Base-by-base conservation (phyloP, 2,329 filamentous ascomycete species). In the Penicillium digitatum region DNA sequence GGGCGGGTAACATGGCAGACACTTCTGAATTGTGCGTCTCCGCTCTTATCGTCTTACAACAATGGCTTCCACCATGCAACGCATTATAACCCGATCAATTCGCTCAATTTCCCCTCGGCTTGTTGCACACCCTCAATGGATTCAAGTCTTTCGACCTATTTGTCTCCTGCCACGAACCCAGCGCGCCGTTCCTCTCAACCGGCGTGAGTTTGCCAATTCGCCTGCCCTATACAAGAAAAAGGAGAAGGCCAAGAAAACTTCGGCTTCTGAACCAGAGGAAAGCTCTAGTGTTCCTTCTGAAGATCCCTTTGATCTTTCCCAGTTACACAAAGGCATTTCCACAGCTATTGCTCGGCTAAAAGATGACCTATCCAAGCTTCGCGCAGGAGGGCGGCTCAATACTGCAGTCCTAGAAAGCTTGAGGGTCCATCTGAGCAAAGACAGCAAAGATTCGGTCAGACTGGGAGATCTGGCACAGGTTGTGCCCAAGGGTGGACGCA, bases 401-500 rank as follows among this genome's bases (percentile, higher is more conserved):
- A 81, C 83, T 0, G 81, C 85, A 45, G 69, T 81, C 1, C 74
- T 89, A 29, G 86, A 88, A 69, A 74, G 72, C 20, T 63, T 89
- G 50, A 78, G 80, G 35, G 85, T 89, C n/a, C 74, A 80, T 47
- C 64, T 86, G 45, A 77, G 74, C 55, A 82, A 85, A 73, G 71
- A 71, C 20, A 64, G 51, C 22, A 82, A 80, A 55, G 75, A 81
- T 55, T 81, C 72, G 1, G 77, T 82, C 46, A 78, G 74, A 58
- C 63, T 89, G 48, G 78, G 80, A 10, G 85, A 88, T 66, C 66
- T 89, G 54, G 86, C 85, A 3, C 86, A 87, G 66, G 83, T 89
- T 16, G 76, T 88, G 37, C 83, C 84, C 0, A 85, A 86, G 64
- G 85, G 80, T 26, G 79, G 85, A 11, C 72, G 85, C 52, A 78